phyloP scores from a whole-genome alignment of 192 early-diverging fungal genomes.

The Linnemannia zychae region DNA sequence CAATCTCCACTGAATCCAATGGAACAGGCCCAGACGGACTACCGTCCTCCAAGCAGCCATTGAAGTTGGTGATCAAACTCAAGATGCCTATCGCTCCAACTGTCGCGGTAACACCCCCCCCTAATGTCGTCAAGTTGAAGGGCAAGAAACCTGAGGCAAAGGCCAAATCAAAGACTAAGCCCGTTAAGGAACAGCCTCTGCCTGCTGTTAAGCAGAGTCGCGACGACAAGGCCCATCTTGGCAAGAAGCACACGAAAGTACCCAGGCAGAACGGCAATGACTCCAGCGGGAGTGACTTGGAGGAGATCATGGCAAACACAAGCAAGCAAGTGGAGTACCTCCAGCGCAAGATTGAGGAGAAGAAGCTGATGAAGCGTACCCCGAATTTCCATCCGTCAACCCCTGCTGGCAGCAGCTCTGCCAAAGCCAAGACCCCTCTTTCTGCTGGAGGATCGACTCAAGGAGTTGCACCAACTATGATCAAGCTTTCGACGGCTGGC shows the following conservation, averaged over 20 bases:
- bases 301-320: constrained; percentile 47
- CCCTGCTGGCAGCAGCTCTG: neutral
- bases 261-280: neutral
- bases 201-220: constrained; percentile 8
- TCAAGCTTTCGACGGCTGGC: neutral
- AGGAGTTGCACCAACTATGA: neutral
- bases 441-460: neutral
- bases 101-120: neutral
- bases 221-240: neutral
- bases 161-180: neutral
- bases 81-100: neutral
- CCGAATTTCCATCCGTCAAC: neutral
- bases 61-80: constrained; percentile 38
- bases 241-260: neutral
- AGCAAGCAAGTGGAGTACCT: constrained; percentile 49
- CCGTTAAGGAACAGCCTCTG: neutral
- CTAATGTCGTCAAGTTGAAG: neutral
- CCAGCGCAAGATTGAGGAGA: constrained; percentile 50
- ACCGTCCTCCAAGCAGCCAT: neutral
- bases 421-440: neutral
- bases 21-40: neutral
- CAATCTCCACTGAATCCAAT: constrained; percentile 16
- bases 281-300: constrained; percentile 43
- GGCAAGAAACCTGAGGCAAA: neutral
- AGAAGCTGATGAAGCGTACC: constrained; percentile 29